Percentiles rank a stretch among this genome's conserved stretches.
Evolutionary conservation across 441 rosid genomes (phyloP).

Genomic region (Erodium chrysanthum): DNA sequence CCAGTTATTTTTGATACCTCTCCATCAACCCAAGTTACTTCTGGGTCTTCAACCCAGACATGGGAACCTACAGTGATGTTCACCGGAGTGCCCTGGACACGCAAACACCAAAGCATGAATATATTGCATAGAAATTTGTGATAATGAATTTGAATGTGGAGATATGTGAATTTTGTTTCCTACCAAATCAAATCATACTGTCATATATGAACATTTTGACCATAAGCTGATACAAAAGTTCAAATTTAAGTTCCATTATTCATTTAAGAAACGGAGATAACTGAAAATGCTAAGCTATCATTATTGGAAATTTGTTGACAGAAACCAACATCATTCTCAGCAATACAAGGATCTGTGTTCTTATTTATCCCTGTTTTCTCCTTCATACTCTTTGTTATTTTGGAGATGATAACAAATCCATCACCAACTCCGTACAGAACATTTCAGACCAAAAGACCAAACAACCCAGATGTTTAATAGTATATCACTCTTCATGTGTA

Average conservation of each 20-base stretch:
- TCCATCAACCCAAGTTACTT: constrained; percentile 74
- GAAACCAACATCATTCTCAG: neutral
- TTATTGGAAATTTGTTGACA: neutral
- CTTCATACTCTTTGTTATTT: neutral
- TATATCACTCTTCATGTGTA: neutral
- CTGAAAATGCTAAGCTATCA: neutral
- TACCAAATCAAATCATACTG: neutral
- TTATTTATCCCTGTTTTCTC: neutral
- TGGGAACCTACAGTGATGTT: constrained; percentile 83
- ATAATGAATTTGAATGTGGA: neutral
- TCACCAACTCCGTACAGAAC: neutral
- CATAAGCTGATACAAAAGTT: neutral
- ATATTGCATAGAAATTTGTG: neutral
- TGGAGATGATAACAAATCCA: neutral
- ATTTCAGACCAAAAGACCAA: neutral
- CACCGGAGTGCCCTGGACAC: constrained; percentile 65
- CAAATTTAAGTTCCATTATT: neutral
- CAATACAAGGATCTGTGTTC: neutral
- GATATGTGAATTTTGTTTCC: neutral
- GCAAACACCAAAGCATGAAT: constrained; percentile 17
- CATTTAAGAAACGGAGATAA: neutral
- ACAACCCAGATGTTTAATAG: neutral
- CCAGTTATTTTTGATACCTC: constrained; percentile 57
- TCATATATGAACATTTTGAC: neutral
- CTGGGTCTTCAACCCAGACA: constrained; percentile 81